Conservation (phyloP, 345 rosid genomes). For the Capsella bursapastoris region DNA sequence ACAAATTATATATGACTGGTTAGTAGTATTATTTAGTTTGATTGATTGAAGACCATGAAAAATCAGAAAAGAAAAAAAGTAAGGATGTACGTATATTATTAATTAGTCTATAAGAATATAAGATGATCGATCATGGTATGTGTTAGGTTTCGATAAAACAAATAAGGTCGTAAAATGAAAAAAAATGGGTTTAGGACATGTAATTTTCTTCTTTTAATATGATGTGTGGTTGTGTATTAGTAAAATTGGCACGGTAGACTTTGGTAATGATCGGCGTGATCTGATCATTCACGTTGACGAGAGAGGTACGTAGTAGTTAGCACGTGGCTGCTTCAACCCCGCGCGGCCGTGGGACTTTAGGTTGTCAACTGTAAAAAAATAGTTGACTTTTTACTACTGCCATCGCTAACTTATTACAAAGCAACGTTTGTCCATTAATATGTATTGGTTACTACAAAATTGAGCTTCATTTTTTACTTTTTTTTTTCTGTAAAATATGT, state of each 20-base stretch:
- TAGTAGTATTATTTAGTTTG: slow-evolving; percentile 7
- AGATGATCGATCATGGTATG: too few relatives aligned
- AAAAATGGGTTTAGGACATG: neutral
- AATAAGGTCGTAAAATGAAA: neutral
- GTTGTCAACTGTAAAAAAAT: slow-evolving; percentile 26
- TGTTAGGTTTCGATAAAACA: neutral
- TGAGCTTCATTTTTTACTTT: too few relatives aligned
- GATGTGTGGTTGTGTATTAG: too few relatives aligned
- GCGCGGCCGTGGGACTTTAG: neutral
- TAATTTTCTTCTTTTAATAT: neutral
- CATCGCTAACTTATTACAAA: neutral
- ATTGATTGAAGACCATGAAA: neutral
- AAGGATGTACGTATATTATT: neutral
- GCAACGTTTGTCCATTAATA: neutral
- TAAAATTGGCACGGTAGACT: slow-evolving; percentile 1
- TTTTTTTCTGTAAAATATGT: neutral
- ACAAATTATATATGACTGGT: neutral
- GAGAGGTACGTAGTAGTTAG: slow-evolving; percentile 1
- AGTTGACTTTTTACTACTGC: slow-evolving; percentile 32
- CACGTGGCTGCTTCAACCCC: slow-evolving; percentile 32
- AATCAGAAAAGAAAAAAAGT: too few relatives aligned
- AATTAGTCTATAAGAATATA: neutral
- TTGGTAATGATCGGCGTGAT: slow-evolving; percentile 25
- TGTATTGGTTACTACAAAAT: too few relatives aligned
- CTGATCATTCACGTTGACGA: slow-evolving; percentile 29